phyloP scores from a whole-genome alignment of 78 protist species.

The Dictyostelium capitatum region DNA sequence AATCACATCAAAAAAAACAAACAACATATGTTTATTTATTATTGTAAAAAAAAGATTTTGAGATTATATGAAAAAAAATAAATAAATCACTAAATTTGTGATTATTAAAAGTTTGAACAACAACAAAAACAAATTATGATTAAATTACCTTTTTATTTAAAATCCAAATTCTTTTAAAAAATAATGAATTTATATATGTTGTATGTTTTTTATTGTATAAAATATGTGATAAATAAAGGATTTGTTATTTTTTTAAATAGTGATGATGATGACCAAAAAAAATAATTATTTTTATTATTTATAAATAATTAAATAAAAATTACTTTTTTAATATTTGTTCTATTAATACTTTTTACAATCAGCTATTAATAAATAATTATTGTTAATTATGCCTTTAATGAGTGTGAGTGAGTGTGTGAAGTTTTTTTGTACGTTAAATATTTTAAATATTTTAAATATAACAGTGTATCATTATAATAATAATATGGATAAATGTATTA shows the following conservation, averaged over 20 bases:
- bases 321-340: constrained; percentile 1
- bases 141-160: too few relatives aligned
- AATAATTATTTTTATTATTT: not conserved
- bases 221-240: not conserved
- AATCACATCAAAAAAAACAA: too few relatives aligned
- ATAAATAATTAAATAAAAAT: not conserved
- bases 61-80: too few relatives aligned
- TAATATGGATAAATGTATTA: not conserved
- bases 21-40: too few relatives aligned
- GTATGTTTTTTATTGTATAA: too few relatives aligned
- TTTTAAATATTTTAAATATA: not conserved
- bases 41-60: too few relatives aligned
- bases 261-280: not conserved
- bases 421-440: not conserved
- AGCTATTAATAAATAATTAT: constrained; percentile 6
- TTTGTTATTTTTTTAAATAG: not conserved
- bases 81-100: too few relatives aligned
- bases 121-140: too few relatives aligned
- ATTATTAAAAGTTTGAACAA: too few relatives aligned
- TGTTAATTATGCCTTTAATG: not conserved
- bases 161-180: too few relatives aligned
- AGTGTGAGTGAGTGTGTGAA: not conserved
- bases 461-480: not conserved
- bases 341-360: constrained; percentile 1
- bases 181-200: too few relatives aligned